Evolutionary conservation across 83 land plant genomes (phyloP).

Genomic region (Thuja plicata): DNA sequence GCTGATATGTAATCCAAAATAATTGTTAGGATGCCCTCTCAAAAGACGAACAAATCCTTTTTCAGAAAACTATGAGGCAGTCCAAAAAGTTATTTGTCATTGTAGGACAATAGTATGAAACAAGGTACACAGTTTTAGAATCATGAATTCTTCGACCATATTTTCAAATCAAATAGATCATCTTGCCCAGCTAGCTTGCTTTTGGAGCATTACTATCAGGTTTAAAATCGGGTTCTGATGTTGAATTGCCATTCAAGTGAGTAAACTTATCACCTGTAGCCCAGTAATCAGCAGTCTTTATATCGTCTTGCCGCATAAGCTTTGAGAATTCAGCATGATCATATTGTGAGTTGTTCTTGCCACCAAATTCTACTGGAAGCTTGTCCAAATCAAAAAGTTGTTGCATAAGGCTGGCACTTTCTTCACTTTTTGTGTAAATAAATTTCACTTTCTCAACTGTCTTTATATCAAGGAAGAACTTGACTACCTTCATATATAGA

Average conservation of each 20-base stretch:
- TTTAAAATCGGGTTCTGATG: conserved; percentile 19
- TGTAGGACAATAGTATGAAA: not conserved
- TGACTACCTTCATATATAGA: conserved; percentile 53
- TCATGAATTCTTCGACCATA: not conserved
- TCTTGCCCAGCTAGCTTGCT: not conserved
- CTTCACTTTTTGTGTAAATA: conserved; percentile 63
- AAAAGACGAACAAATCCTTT: not conserved
- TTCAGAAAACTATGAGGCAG: not conserved
- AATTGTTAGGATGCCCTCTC: not conserved
- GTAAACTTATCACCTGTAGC: conserved; percentile 28
- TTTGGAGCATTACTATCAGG: not conserved
- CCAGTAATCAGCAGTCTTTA: conserved; percentile 51
- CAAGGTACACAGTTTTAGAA: not conserved
- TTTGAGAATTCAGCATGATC: conserved; percentile 69
- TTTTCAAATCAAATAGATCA: not conserved
- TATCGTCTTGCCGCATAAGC: conserved; percentile 60
- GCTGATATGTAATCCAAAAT: not conserved
- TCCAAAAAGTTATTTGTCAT: not conserved
- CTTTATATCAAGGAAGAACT: conserved; percentile 69
- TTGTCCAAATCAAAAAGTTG: conserved; percentile 57
- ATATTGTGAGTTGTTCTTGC: conserved; percentile 39
- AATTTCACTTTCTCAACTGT: conserved; percentile 82
- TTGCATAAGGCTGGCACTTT: conserved; percentile 58
- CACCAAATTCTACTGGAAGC: conserved; percentile 71
- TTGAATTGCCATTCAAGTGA: conserved; percentile 15